phyloP scores from a whole-genome alignment of 164 flowering plant genomes.

The Saururus chinensis region DNA sequence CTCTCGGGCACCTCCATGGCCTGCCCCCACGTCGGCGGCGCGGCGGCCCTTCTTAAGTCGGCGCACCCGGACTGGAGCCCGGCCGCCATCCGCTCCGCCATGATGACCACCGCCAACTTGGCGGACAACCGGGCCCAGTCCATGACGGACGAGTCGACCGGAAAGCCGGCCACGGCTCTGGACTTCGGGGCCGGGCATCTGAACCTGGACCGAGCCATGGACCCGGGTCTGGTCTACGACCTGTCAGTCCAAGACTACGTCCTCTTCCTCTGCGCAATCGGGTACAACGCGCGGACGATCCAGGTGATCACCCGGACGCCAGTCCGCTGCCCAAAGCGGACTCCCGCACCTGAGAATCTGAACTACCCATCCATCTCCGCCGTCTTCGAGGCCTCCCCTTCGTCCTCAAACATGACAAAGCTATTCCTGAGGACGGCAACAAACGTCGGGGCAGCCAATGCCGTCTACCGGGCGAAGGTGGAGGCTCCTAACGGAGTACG shows the following conservation, averaged over 20 bases:
- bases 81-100: slow-evolving; percentile 62
- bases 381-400: slow-evolving; percentile 22
- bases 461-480: slow-evolving; percentile 41
- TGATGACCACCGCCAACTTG: slow-evolving; percentile 68
- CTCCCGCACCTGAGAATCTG: slow-evolving; percentile 45
- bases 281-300: slow-evolving; percentile 42
- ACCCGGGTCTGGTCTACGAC: slow-evolving; percentile 75
- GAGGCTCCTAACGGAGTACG: slow-evolving; percentile 47
- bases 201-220: slow-evolving; percentile 56
- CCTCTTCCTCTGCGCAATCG: slow-evolving; percentile 55
- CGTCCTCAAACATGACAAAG: slow-evolving; percentile 28
- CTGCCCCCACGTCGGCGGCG: slow-evolving; percentile 78
- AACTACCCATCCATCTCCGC: slow-evolving; percentile 76
- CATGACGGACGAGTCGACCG: slow-evolving; percentile 61
- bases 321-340: slow-evolving; percentile 36
- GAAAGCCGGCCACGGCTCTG: slow-evolving; percentile 44
- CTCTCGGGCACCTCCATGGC: slow-evolving; percentile 87
- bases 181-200: slow-evolving; percentile 67
- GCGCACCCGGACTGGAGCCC: slow-evolving; percentile 82
- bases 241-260: slow-evolving; percentile 42
- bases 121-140: slow-evolving; percentile 26
- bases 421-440: slow-evolving; percentile 50
- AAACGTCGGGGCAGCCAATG: slow-evolving; percentile 52
- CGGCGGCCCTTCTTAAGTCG: slow-evolving; percentile 73
- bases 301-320: slow-evolving; percentile 53